Evolutionary conservation across 306 rosid species (phyloP), one percentile per base, ranked within the genome.

Genomic region (Cicer bijugum): DNA sequence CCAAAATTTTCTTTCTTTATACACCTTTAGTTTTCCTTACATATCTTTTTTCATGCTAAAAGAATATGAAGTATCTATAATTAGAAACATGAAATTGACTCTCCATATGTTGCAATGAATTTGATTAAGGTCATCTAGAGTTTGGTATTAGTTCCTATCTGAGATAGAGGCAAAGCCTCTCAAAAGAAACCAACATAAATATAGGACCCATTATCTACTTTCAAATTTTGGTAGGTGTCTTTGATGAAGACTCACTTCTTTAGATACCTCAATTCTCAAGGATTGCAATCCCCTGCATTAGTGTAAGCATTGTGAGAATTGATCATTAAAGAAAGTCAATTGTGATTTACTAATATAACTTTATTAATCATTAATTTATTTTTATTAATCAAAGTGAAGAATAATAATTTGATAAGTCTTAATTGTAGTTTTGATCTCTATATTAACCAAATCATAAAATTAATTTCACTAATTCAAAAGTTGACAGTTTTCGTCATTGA

Each of bases 91-190:
- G 15, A 71, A 72, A 57, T 20, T 45, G 63, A 40, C 61, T 17
- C 74, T 71, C 48, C n/a, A 5, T 53, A 38, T 68, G 38, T 44
- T 51, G 43, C 15, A 19, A 65, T 46, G 5, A 19, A 46, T 46
- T 12, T 20, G 69, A 72, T 39, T 14, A 44, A 69, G 63, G 60
- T 53, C 58, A 72, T 46, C 71, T 35, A 51, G 60, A 53, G 78
- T 89, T 68, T 65, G 88, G 83, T 81, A 81, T 77, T 16, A 47
- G 78, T 85, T 75, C 28, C 84, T 71, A 42, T 89, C 87, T 5
- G 69, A 68, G 69, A 35, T 52, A 47, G 69, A 45, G 33, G 33
- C 33, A 28, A 4, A 28, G 71, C 46, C 67, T 33, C 42, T 53
- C 52, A 7, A 12, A 56, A 80, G 70, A 67, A 74, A 76, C 7